Evolutionary conservation across 306 rosid species (phyloP).

Genomic region (Boehmeria nivea): DNA sequence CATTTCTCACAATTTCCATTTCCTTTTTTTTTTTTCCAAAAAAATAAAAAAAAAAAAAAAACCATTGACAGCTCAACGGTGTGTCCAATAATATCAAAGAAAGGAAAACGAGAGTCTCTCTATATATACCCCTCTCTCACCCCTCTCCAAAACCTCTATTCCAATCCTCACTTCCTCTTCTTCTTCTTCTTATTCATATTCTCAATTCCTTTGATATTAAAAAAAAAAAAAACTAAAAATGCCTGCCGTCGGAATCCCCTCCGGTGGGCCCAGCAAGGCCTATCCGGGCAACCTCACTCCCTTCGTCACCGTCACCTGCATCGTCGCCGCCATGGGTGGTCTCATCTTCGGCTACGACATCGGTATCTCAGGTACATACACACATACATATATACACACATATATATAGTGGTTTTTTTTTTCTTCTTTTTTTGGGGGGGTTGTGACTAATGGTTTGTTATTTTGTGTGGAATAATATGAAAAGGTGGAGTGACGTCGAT

Average conservation of each 20-base stretch:
- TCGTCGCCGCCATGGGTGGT: conserved; percentile 96
- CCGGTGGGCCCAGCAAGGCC: conserved; percentile 28
- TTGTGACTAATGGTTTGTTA: too few species aligned
- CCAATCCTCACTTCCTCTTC: background rate
- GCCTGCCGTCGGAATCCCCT: conserved; percentile 54
- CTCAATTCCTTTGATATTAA: background rate
- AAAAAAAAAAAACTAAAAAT: conserved; percentile 19
- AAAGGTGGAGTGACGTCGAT: conserved; percentile 91
- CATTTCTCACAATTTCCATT: background rate
- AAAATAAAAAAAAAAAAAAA: background rate
- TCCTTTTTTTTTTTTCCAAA: background rate
- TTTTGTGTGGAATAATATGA: background rate
- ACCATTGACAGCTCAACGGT: conserved; percentile 29
- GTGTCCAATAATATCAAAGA: background rate
- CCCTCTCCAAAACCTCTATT: conserved; percentile 13
- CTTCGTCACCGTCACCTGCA: conserved; percentile 58
- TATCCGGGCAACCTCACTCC: conserved; percentile 79
- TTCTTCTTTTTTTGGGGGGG: background rate
- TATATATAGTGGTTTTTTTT: background rate
- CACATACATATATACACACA: too few species aligned
- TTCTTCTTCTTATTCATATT: background rate
- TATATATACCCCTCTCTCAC: conserved; percentile 23
- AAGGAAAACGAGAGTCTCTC: background rate
- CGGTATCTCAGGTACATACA: conserved; percentile 73
- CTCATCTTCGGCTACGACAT: conserved; percentile 93